Evolutionary conservation across 2,329 filamentous ascomycete species (phyloP).

Genomic region (Sclerotinia glacialis): DNA sequence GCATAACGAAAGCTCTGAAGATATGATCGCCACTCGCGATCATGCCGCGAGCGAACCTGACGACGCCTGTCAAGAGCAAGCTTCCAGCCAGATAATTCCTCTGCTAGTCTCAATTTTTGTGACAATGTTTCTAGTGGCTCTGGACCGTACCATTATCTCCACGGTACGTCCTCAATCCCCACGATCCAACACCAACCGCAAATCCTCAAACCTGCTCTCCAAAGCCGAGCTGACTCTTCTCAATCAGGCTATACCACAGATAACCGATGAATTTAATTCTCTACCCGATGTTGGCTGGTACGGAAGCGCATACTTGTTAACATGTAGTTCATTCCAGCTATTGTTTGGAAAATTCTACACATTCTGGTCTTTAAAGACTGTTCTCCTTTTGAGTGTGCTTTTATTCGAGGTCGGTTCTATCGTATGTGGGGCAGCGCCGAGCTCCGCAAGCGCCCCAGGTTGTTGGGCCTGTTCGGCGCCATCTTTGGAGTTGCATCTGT

Average conservation of each 20-base stretch:
- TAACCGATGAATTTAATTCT: not conserved
- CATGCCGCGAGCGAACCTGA: not conserved
- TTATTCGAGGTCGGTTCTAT: not conserved
- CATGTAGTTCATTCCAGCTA: not conserved
- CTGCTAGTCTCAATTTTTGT: conserved; percentile 24
- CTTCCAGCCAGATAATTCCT: not conserved
- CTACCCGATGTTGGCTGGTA: conserved; percentile 38
- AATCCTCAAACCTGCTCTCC: conserved; percentile 37
- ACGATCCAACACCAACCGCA: conserved; percentile 27
- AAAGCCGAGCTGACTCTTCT: conserved; percentile 32
- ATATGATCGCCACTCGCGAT: not conserved
- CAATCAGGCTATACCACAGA: conserved; percentile 41
- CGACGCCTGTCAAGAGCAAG: not conserved
- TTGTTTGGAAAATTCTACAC: conserved; percentile 20
- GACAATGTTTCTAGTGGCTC: conserved; percentile 23
- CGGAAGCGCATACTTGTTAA: conserved; percentile 36
- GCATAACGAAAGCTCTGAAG: not conserved
- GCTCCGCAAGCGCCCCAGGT: conserved; percentile 2
- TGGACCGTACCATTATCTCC: conserved; percentile 18
- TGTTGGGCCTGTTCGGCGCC: conserved; percentile 3
- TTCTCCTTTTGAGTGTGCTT: not conserved
- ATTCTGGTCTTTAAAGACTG: conserved; percentile 21
- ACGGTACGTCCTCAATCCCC: not conserved
- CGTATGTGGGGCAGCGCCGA: not conserved
- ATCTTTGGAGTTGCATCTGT: conserved; percentile 13